These are phyloP conservation scores for Quercus dentata DNA, from an alignment of 306 rosid genomes.

Conservation along the genomic window DNA sequence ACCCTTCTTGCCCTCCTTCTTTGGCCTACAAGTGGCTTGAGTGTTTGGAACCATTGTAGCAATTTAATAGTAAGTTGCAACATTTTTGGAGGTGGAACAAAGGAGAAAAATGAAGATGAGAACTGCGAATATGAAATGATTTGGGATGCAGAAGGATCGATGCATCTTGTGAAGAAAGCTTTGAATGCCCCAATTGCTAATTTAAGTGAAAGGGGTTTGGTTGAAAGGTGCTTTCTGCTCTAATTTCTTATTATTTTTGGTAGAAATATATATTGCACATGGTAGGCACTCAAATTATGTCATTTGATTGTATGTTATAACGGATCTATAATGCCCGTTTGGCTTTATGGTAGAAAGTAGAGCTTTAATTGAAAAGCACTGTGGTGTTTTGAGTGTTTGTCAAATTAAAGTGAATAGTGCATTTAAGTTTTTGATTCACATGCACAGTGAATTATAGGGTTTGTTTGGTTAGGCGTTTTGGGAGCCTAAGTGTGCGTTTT, in stretches of 20 bases:
- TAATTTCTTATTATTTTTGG: background rate
- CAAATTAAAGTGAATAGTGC: too few relatives aligned
- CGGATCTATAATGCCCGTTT: background rate
- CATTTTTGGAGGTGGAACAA: conserved; percentile 38
- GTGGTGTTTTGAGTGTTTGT: too few relatives aligned
- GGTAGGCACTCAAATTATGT: conserved; percentile 11
- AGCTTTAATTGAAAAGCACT: too few relatives aligned
- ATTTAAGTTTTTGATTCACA: too few relatives aligned
- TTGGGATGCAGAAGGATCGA: conserved; percentile 83
- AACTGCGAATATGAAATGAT: conserved; percentile 75
- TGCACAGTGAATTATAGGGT: too few relatives aligned
- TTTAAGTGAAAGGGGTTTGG: conserved; percentile 38
- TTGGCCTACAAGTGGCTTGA: conserved; percentile 62
- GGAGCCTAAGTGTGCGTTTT: too few relatives aligned
- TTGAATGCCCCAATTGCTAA: conserved; percentile 27
- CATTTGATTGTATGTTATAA: background rate
- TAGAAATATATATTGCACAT: background rate
- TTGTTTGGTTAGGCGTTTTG: too few relatives aligned
- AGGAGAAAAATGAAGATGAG: conserved; percentile 73
- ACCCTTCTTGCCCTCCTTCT: conserved; percentile 63
- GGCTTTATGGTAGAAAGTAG: too few relatives aligned
- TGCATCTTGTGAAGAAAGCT: conserved; percentile 83
- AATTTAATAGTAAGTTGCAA: conserved; percentile 32
- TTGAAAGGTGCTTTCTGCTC: conserved; percentile 55
- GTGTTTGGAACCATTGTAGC: conserved; percentile 46